Base-by-base conservation (phyloP, 495 filamentous ascomycete genomes). In the Cercophora newfieldiana region DNA sequence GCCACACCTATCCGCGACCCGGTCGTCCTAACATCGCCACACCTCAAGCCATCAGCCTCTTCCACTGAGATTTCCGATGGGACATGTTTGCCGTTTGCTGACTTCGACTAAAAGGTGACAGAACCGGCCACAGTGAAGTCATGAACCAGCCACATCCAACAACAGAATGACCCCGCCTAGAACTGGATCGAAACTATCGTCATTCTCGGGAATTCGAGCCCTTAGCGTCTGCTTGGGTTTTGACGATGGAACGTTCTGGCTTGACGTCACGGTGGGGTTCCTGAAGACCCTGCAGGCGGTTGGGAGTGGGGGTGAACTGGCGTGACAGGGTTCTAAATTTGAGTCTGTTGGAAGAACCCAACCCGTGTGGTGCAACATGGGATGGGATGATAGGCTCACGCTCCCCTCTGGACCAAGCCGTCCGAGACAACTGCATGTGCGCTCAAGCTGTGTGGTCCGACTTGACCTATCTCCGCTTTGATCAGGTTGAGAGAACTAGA, bases 231-330 rank as follows among this genome's bases (percentile, higher is more conserved):
- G 37, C 12, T 8, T 8, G 12, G 5, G 30, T 5, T 4, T 33
- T 44, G 37, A 14, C 37, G 37, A 26, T 53, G 50, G 50, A 53
- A 53, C 12, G 50, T 53, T 53, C 50, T 26, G 24, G 50, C 30
- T 53, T 53, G 50, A 53, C 50, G 50, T 53, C 50, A 53, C 50
- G n/a, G 50, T 14, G 50, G 7, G 50, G 50, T 53, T 53, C 8
- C 21, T 47, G 7, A 24, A n/a, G 50, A 53, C 50, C 50, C 50
- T 53, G 50, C 50, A 53, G 50, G 24, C 3, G 21, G 50, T 24
- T 26, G 7, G 21, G 22, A n/a, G 50, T 26, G 50, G 50, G 50
- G 50, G 37, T 14, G 4, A 14, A 44, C 4, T n/a, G n/a, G n/a
- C n/a, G n/a, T n/a, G n/a, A n/a, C 3, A 44, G 37, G 37, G 30